Conservation (phyloP, 805 yeast genomes). For the Jamesozyma gamospora region DNA sequence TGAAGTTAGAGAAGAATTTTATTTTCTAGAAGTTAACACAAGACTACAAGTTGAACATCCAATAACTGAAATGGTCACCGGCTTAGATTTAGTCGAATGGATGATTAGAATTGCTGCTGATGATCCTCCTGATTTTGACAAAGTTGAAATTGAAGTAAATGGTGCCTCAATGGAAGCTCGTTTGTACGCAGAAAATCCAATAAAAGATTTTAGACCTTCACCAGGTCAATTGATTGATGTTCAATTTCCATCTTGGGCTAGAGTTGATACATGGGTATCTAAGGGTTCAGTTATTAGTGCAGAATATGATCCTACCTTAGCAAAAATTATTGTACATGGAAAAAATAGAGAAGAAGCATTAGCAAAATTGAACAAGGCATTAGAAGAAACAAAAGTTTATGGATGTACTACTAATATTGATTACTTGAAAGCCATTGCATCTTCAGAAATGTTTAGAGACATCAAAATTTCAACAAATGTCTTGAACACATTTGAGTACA, state of each 20-base stretch:
- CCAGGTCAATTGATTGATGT: conserved; percentile 91
- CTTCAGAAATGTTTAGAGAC: conserved; percentile 71
- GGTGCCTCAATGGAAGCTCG: conserved; percentile 98
- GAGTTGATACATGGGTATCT: conserved; percentile 90
- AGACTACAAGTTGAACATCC: conserved; percentile 98
- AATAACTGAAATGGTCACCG: conserved; percentile 90
- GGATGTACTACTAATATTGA: conserved; percentile 89
- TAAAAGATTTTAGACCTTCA: conserved; percentile 87
- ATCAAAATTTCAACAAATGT: conserved; percentile 83
- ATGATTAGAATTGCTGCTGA: conserved; percentile 90
- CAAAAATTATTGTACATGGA: conserved; percentile 93
- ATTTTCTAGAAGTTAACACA: conserved; percentile 92
- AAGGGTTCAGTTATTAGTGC: conserved; percentile 83
- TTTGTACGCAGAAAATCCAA: conserved; percentile 93
- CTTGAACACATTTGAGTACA: conserved; percentile 69
- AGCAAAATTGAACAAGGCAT: conserved; percentile 62
- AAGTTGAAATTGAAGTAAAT: conserved; percentile 44
- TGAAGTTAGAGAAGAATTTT: conserved; percentile 74
- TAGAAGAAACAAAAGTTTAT: conserved; percentile 74
- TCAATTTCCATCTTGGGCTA: conserved; percentile 78
- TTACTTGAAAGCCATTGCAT: conserved; percentile 76
- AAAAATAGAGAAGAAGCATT: conserved; percentile 80
- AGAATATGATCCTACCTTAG: conserved; percentile 93
- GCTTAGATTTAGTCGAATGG: conserved; percentile 93
- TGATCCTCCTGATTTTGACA: conserved; percentile 65